Base-by-base conservation (phyloP, 768 basidiomycete genomes). In the Psilocybe cyanescens region DNA sequence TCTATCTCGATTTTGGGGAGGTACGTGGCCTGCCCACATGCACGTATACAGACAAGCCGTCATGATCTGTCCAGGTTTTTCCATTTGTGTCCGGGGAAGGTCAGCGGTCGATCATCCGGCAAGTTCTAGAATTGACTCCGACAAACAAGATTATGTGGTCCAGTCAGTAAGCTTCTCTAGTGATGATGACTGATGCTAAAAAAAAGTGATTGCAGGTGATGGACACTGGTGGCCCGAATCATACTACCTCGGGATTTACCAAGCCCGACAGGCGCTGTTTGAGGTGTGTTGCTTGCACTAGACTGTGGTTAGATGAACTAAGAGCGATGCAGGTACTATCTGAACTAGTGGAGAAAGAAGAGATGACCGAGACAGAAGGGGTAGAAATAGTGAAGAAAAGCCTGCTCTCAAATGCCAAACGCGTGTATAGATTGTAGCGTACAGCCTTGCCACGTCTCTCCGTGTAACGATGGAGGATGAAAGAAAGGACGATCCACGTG, bases 61-160 rank as follows among this genome's bases (percentile, higher is more conserved):
- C 8, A 8, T 37, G 52, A 53, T 9, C 35, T 37, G 50, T n/a
- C 4, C 55, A 83, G 82, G 77, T 92, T 17, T 93, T 91, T 63
- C 90, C 90, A 0, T 76, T 84, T 57, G 75, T 93, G 45, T 88
- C 88, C 0, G 77, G 75, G 0, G 78, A 82, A 5, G 92, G 90
- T 2, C 91, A 92, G 71, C 77, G 83, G 9, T 67, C 72, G 0
- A 79, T 87, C 49, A 72, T 92, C 30, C 80, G 78, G 28, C 85
- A 92, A 68, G 75, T 90, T 19, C 74, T 93, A 2, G 92, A 93
- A 71, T 74, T 92, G 12, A 78, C 82, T 16, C 92, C 92, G 11
- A 91, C 87, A 30, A 91, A 87, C 70, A 94, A 92, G 70, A 84
- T 93, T 29, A 69, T 94, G 76, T 94, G 89, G 89, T 92, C 90